Evolutionary conservation across 805 yeast genomes (phyloP).

Genomic region (Candida sakaeoensis): DNA sequence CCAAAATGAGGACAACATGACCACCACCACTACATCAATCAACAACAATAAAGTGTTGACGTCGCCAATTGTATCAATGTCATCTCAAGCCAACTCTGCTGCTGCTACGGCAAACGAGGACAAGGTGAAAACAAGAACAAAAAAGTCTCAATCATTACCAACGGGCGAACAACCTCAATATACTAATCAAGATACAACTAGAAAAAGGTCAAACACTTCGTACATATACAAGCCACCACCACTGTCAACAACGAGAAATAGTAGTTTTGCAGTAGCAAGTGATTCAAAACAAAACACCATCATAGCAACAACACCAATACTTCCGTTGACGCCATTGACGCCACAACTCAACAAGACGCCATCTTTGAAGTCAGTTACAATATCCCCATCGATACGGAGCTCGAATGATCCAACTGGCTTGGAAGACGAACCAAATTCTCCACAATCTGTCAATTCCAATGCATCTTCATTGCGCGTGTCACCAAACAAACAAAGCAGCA

Average conservation of each 20-base stretch:
- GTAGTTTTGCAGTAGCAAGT: background rate
- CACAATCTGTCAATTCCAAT: constrained; percentile 15
- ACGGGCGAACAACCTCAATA: constrained; percentile 9
- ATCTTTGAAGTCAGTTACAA: constrained; percentile 36
- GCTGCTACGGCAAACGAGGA: background rate
- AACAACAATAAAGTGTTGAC: constrained; percentile 25
- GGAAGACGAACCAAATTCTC: constrained; percentile 15
- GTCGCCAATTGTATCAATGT: constrained; percentile 30
- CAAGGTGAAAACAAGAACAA: constrained; percentile 11
- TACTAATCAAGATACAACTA: constrained; percentile 6
- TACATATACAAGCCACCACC: constrained; percentile 16
- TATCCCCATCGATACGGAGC: constrained; percentile 30
- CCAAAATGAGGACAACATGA: background rate
- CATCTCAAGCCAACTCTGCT: constrained; percentile 9
- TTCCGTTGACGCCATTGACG: constrained; percentile 12
- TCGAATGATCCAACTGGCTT: constrained; percentile 6
- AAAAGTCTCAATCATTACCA: constrained; percentile 34
- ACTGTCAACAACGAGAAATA: background rate
- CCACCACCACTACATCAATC: too few species aligned
- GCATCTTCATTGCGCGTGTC: constrained; percentile 7
- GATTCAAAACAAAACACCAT: background rate
- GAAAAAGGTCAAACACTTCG: constrained; percentile 23
- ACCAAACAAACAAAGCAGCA: background rate
- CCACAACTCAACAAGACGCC: constrained; percentile 19
- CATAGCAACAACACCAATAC: background rate